Evolutionary conservation across 2,329 filamentous ascomycete genomes (phyloP).

Genomic region (Aspergillus japonicus): DNA sequence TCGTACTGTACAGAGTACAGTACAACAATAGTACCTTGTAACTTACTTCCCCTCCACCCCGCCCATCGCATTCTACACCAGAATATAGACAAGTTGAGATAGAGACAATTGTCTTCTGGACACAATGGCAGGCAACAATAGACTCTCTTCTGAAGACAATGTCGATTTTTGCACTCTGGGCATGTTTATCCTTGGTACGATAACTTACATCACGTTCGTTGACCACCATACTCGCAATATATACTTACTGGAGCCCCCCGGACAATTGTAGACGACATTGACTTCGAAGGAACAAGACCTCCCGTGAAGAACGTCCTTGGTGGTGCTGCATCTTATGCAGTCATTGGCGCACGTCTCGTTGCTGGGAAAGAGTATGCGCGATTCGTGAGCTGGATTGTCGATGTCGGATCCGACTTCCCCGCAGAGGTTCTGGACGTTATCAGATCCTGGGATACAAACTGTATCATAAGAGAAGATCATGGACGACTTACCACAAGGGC

Average conservation of each 20-base stretch:
- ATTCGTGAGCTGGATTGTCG: constrained; percentile 84
- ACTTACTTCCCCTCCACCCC: not conserved
- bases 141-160: constrained; percentile 3
- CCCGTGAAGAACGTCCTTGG: constrained; percentile 76
- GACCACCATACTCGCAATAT: not conserved
- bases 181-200: constrained; percentile 63
- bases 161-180: constrained; percentile 61
- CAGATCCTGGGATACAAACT: constrained; percentile 72
- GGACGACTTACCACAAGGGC: constrained; percentile 77
- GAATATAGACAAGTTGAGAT: not conserved
- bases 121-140: constrained; percentile 19
- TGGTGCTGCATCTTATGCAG: constrained; percentile 82
- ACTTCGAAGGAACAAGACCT: constrained; percentile 70
- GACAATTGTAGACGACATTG: constrained; percentile 73
- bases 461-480: constrained; percentile 64
- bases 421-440: constrained; percentile 62
- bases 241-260: constrained; percentile 9
- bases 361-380: constrained; percentile 66
- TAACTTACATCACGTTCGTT: not conserved
- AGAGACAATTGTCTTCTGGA: not conserved
- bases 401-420: constrained; percentile 87
- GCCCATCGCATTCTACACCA: not conserved
- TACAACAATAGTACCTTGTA: not conserved
- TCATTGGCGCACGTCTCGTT: constrained; percentile 83
- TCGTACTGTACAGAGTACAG: too few species aligned